Conservation (phyloP, 495 filamentous ascomycete species). For the Penicillium argentinense region DNA sequence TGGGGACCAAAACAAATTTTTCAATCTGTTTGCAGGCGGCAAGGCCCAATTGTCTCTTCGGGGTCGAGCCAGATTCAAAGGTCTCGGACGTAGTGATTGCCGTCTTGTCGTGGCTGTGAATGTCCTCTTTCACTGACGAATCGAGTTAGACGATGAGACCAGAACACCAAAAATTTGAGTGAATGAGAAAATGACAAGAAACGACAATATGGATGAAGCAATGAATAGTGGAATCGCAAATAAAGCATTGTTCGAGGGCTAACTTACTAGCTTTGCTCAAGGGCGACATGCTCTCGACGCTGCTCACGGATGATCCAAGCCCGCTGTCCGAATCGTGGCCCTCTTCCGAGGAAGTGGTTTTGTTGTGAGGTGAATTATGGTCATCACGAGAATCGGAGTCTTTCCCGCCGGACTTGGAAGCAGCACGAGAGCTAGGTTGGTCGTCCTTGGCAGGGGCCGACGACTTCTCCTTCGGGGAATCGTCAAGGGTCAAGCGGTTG, state of each 20-base stretch:
- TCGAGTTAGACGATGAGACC: slow-evolving; percentile 2
- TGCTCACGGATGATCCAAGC: slow-evolving; percentile 56
- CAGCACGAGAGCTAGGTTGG: neutral
- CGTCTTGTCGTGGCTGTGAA: slow-evolving; percentile 30
- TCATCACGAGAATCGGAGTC: neutral
- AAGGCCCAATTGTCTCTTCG: slow-evolving; percentile 45
- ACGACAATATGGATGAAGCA: too few relatives aligned
- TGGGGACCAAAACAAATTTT: slow-evolving; percentile 55
- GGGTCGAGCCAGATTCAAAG: slow-evolving; percentile 20
- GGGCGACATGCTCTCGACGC: slow-evolving; percentile 21
- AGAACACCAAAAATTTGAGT: too few relatives aligned
- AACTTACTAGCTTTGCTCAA: slow-evolving; percentile 1
- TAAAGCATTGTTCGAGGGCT: too few relatives aligned
- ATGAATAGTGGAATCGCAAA: too few relatives aligned
- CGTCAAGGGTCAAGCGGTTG: slow-evolving; percentile 38
- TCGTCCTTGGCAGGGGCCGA: neutral
- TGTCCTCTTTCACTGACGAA: slow-evolving; percentile 25
- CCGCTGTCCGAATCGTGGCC: slow-evolving; percentile 53
- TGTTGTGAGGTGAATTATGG: slow-evolving; percentile 2
- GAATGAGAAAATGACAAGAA: too few relatives aligned
- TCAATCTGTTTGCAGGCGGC: slow-evolving; percentile 57
- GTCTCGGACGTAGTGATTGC: slow-evolving; percentile 46
- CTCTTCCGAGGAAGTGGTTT: slow-evolving; percentile 26
- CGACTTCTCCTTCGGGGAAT: slow-evolving; percentile 26
- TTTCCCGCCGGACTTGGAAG: neutral